These are phyloP conservation scores for Talaromyces sp. DNA, from an alignment of 2,329 filamentous ascomycete genomes.

Conservation along the genomic window DNA sequence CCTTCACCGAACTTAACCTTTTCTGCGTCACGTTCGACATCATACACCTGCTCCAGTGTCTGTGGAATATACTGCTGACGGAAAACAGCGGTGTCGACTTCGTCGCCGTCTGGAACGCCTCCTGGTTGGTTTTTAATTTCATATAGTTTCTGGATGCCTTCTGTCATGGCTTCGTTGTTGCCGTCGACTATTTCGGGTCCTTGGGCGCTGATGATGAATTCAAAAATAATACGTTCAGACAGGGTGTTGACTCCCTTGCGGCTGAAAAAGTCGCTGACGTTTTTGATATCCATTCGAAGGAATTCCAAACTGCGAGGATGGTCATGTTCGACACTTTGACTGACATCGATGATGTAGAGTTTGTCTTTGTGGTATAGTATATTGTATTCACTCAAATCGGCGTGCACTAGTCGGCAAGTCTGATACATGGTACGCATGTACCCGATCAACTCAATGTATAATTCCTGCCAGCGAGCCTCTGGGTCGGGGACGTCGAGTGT, in stretches of 20 bases:
- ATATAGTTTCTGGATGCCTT: slow-evolving; percentile 64
- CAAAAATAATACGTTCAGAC: slow-evolving; percentile 72
- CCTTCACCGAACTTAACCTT: slow-evolving; percentile 72
- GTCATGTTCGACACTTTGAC: slow-evolving; percentile 94
- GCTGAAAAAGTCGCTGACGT: slow-evolving; percentile 87
- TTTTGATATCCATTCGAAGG: slow-evolving; percentile 97
- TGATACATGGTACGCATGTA: slow-evolving; percentile 95
- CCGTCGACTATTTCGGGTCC: slow-evolving; percentile 36
- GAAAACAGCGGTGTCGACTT: slow-evolving; percentile 88
- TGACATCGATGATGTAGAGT: slow-evolving; percentile 95
- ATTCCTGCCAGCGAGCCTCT: slow-evolving; percentile 65
- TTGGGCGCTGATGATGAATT: slow-evolving; percentile 66
- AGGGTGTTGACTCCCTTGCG: slow-evolving; percentile 78
- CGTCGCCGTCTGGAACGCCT: slow-evolving; percentile 51
- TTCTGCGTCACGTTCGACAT: slow-evolving; percentile 85
- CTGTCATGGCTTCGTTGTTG: slow-evolving; percentile 53
- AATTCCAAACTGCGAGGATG: slow-evolving; percentile 92
- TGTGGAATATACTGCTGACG: slow-evolving; percentile 95
- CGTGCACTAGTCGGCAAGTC: slow-evolving; percentile 84
- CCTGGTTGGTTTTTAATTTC: slow-evolving; percentile 47
- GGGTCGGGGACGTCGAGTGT: slow-evolving; percentile 63
- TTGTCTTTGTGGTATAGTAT: slow-evolving; percentile 78
- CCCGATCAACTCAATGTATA: slow-evolving; percentile 79
- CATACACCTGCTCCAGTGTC: slow-evolving; percentile 91
- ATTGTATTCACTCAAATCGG: slow-evolving; percentile 97